These are phyloP conservation scores for Colletotrichum trifolii DNA, from an alignment of 2,329 filamentous ascomycete genomes.

Conservation along the genomic window DNA sequence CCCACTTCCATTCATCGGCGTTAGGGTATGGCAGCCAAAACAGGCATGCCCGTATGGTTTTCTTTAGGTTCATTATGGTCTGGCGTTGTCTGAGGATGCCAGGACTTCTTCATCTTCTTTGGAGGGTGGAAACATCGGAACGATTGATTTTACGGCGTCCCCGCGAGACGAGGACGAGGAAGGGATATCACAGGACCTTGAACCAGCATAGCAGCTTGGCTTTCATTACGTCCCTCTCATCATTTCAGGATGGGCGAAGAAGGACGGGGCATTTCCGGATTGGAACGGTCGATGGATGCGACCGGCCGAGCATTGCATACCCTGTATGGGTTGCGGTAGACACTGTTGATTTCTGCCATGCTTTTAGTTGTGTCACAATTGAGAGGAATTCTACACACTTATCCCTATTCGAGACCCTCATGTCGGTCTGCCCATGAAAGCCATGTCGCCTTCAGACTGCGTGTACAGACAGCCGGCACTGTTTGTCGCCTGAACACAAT, in stretches of 20 bases:
- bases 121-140: neutral
- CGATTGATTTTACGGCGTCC: neutral
- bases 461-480: no score
- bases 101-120: neutral
- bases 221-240: conserved; percentile 30
- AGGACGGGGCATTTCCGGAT: conserved; percentile 3
- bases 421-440: no score
- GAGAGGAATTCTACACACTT: neutral
- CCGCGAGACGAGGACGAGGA: conserved; percentile 19
- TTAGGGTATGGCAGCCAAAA: conserved; percentile 16
- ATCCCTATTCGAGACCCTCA: no score
- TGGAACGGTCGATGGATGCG: conserved; percentile 11
- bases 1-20: conserved; percentile 31
- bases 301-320: conserved; percentile 5
- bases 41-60: conserved; percentile 10
- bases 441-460: no score
- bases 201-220: conserved; percentile 33
- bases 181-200: conserved; percentile 34
- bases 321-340: conserved; percentile 16
- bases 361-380: conserved; percentile 18
- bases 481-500: no score
- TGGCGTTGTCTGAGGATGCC: neutral
- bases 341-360: conserved; percentile 6
- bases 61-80: conserved; percentile 1
- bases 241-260: neutral